Percentiles rank a stretch among this genome's conserved stretches.
Evolutionary conservation across 768 basidiomycete species (phyloP).

Genomic region (Russula sp.): DNA sequence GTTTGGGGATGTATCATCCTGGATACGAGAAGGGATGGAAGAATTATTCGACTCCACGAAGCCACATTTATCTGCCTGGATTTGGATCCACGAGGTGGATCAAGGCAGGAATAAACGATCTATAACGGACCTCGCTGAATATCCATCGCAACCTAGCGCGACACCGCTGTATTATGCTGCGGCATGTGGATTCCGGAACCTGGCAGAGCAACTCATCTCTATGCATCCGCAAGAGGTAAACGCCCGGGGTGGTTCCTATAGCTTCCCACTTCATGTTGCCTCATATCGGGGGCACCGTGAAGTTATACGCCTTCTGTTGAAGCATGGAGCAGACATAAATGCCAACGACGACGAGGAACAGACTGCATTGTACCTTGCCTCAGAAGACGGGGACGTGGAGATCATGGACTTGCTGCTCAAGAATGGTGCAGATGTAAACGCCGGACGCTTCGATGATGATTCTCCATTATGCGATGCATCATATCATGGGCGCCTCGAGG

Average conservation of each 20-base stretch:
- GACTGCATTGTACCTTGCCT: too few relatives aligned
- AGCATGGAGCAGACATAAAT: too few relatives aligned
- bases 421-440: too few relatives aligned
- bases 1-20: neutral
- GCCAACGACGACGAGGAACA: too few relatives aligned
- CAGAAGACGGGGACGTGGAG: too few relatives aligned
- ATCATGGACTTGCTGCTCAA: too few relatives aligned
- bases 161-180: slow-evolving; percentile 1
- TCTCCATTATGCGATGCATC: too few relatives aligned
- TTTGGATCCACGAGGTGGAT: neutral
- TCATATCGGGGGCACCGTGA: neutral
- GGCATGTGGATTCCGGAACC: neutral
- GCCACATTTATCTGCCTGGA: neutral
- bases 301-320: neutral
- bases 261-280: neutral
- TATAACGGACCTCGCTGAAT: neutral
- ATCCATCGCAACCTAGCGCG: neutral
- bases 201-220: neutral
- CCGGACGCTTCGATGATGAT: too few relatives aligned
- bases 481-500: too few relatives aligned
- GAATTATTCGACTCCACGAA: neutral
- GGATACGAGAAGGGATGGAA: neutral
- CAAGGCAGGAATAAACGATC: neutral
- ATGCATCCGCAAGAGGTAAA: neutral
- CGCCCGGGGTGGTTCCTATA: neutral